A percentile compares a stretch with the other conserved stretches of the same genome.
Evolutionary conservation across 1,139 yeast species (phyloP).

Genomic region (Zygoascus meyerae): DNA sequence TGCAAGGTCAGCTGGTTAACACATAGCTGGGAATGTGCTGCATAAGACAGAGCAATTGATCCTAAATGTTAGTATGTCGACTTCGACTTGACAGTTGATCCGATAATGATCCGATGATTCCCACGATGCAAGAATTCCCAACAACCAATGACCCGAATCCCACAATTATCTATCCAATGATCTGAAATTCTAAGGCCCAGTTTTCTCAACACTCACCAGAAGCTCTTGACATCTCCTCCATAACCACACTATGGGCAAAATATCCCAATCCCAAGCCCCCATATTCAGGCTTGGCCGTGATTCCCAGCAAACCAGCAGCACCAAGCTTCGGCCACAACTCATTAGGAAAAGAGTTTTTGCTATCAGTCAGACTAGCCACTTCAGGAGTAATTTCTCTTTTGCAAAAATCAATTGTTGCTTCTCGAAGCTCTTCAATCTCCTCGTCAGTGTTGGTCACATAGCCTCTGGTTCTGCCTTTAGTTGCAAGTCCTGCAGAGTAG

Average conservation of each 20-base stretch:
- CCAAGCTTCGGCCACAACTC: conserved; percentile 34
- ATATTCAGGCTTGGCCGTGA: conserved; percentile 33
- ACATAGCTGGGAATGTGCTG: conserved; percentile 34
- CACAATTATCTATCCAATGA: too few species aligned
- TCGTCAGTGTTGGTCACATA: conserved; percentile 8
- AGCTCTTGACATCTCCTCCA: conserved; percentile 34
- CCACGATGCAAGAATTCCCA: conserved; percentile 30
- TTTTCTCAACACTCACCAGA: conserved; percentile 14
- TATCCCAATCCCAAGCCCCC: conserved; percentile 34
- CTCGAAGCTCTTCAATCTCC: conserved; percentile 29
- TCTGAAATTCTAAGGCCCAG: background rate
- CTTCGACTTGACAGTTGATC: too few species aligned
- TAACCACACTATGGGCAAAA: conserved; percentile 32
- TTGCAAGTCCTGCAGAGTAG: too few species aligned
- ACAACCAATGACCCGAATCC: too few species aligned
- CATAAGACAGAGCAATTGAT: conserved; percentile 33
- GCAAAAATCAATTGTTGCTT: conserved; percentile 32
- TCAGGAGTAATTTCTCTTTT: conserved; percentile 28
- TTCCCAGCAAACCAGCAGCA: conserved; percentile 33
- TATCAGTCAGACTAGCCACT: conserved; percentile 30
- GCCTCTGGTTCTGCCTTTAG: too few species aligned
- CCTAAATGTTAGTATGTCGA: conserved; percentile 31
- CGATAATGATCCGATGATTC: conserved; percentile 33
- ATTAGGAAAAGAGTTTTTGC: conserved; percentile 30
- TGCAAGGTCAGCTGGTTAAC: conserved; percentile 33